Evolutionary conservation across 352 stramenopile genomes (phyloP).

Genomic region (Phytophthora brassicae): DNA sequence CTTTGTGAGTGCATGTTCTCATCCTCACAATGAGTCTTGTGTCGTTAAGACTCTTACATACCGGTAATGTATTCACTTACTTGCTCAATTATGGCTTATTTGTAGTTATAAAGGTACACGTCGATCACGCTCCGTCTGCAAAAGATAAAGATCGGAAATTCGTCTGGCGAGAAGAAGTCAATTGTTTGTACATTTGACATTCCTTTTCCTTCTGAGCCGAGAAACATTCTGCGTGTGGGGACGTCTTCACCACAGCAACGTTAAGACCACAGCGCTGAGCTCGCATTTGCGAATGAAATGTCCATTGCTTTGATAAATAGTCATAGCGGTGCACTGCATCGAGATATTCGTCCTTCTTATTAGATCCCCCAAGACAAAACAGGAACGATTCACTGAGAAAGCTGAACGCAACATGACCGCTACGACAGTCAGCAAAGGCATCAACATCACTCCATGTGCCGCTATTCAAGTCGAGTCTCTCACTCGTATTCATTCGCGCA

Average conservation of each 20-base stretch:
- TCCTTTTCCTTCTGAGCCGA: slow-evolving; percentile 26
- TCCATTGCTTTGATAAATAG: slow-evolving; percentile 62
- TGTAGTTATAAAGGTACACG: no score
- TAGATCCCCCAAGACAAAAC: slow-evolving; percentile 73
- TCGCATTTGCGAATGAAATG: slow-evolving; percentile 57
- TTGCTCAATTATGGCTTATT: background rate
- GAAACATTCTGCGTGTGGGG: slow-evolving; percentile 45
- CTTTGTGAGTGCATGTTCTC: no score
- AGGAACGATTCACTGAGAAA: slow-evolving; percentile 68
- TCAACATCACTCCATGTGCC: slow-evolving; percentile 53
- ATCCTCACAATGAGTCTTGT: no score
- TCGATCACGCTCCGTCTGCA: slow-evolving; percentile 15
- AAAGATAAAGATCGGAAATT: background rate
- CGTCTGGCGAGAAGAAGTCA: background rate
- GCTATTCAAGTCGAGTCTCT: slow-evolving; percentile 46
- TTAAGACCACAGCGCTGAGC: slow-evolving; percentile 66
- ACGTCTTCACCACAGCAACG: slow-evolving; percentile 51
- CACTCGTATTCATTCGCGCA: slow-evolving; percentile 63
- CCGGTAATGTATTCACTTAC: no score
- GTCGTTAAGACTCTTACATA: no score
- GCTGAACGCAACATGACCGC: slow-evolving; percentile 60
- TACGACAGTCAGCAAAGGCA: slow-evolving; percentile 61
- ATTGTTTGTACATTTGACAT: slow-evolving; percentile 13
- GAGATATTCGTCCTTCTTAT: slow-evolving; percentile 78
- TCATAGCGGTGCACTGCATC: slow-evolving; percentile 71